Base-by-base conservation (phyloP, 78 protist genomes). In the Isochrysis galbana region DNA sequence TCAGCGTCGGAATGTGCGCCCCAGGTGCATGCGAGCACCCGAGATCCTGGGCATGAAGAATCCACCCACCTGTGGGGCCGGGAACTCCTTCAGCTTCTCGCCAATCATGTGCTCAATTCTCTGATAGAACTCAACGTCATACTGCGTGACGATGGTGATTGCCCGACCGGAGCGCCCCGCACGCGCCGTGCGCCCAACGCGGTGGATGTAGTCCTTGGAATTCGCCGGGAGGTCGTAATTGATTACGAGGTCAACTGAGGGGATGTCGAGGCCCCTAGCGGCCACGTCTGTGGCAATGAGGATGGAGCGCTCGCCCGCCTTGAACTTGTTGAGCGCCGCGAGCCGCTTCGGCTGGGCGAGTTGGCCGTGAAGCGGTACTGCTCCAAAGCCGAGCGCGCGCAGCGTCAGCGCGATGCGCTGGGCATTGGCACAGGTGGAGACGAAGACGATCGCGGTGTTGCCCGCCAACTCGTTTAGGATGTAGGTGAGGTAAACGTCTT, bases 101-200 rank as follows among this genome's bases (percentile, higher is more conserved):
- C 88, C 88, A 3, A 80, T 36, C 88, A 80, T 80, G 21, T 93
- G n/a, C 95, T 98, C 99, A 32, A 98, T 98, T 48, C 98, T 41
- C 91, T 98, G 99, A 69, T 96, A 96, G 74, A 94, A 82, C 95
- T 98, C 98, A 10, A 98, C 98, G 48, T 98, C 99, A 44, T 95
- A 89, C 96, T 99, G 99, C 25, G 98, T 98, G 26, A 98, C 99
- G 5, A 98, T 0, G 22, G 98, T 96, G 83, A 98, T 55, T 0
- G 99, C 95, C 77, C 72, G 77, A 10, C 99, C 99, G 1, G 95
- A 14, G 0, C 97, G 92, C 17, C 99, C 99, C 2, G 99, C 99
- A 4, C 99, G 94, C 46, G 99, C 99, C 4, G 99, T 98, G 29
- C 99, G 55, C 38, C 99, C 99, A 26, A 97, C 98, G 26, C 99